Evolutionary conservation across 2,329 filamentous ascomycete genomes (phyloP), one percentile per base, ranked within the genome.

Genomic region (Penicillium sp.): DNA sequence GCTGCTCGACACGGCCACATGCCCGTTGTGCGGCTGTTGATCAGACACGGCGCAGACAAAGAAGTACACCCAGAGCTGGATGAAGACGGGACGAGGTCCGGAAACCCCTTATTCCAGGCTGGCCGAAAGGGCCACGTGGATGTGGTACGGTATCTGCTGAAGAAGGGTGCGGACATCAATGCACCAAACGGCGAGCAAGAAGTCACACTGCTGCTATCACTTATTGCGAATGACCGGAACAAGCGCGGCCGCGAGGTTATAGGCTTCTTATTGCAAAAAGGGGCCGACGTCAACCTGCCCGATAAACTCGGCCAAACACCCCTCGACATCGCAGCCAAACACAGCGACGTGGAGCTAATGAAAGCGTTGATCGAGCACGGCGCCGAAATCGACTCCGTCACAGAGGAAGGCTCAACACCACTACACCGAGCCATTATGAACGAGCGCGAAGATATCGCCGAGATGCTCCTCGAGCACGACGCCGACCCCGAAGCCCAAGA

Each of bases 121-220:
- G 61, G 64, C 56, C 55, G 61, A 23, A 62, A 65, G 23, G 68
- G 67, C 7, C 68, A 73, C 35, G 26, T 61, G 9, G 69, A 68
- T 5, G 65, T 75, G 31, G 67, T 71, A n/a, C 64, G 65, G 50
- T 69, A 74, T 23, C 64, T 75, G 26, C 51, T 75, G 21, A 67
- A 68, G 35, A 69, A 68, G 30, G 66, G 66, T 1, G 69, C 69
- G 2, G 56, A 71, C 31, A 58, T 70, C n/a, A 69, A 70, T 31
- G 61, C 63, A 5, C 57, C 63, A 13, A 64, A 63, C 4, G 67
- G 68, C 11, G 59, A 67, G 29, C 53, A 61, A 13, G 68, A 66
- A 35, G 48, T 65, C 11, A 66, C 68, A 11, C 52, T 70, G 41
- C 35, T 70, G 26, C 23, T 68, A 29, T 62, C 66, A 9, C 44